These are phyloP conservation scores for Pyronema omphalodes DNA, from an alignment of 495 filamentous ascomycete genomes.

Conservation along the genomic window DNA sequence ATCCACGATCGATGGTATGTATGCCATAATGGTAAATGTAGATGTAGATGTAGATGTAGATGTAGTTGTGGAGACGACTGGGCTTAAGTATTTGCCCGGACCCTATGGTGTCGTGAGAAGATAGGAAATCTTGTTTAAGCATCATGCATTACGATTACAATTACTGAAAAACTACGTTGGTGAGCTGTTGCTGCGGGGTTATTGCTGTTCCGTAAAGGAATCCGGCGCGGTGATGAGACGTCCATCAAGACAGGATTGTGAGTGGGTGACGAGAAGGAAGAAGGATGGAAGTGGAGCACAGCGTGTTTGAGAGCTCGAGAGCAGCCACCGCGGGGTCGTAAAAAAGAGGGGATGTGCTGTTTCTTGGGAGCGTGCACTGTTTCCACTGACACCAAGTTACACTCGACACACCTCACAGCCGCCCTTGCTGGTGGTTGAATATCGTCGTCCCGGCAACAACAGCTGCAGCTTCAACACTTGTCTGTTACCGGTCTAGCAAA, in stretches of 20 bases:
- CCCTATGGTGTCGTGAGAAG: no score
- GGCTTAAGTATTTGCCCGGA: no score
- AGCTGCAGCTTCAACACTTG: no score
- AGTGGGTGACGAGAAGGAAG: background rate
- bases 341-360: background rate
- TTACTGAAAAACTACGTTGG: no score
- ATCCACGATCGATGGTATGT: no score
- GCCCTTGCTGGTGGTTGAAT: background rate
- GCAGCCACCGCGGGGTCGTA: background rate
- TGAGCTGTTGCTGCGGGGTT: constrained; percentile 1
- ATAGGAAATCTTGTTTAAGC: no score
- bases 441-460: background rate
- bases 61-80: no score
- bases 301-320: background rate
- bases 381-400: background rate
- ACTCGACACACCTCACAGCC: no score
- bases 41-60: no score
- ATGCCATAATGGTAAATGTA: no score
- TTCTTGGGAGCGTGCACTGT: background rate
- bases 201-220: background rate
- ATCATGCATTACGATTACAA: no score
- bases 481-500: no score
- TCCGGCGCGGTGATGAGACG: background rate
- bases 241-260: constrained; percentile 5
- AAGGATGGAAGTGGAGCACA: background rate